These are phyloP conservation scores for Fusarium staphyleae DNA, from an alignment of 2,329 filamentous ascomycete genomes.

Conservation along the genomic window DNA sequence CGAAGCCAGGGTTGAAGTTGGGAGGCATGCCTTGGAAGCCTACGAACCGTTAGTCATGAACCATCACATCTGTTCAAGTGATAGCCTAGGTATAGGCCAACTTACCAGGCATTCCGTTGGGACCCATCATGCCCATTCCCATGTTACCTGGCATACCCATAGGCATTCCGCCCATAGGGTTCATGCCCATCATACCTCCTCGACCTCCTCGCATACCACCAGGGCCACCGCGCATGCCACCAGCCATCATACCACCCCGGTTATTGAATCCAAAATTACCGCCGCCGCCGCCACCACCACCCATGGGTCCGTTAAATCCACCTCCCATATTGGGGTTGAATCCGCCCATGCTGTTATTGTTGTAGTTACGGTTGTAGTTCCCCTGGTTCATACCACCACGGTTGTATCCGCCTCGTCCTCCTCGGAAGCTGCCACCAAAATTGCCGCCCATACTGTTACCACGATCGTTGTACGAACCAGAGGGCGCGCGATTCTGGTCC, in stretches of 20 bases:
- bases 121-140: conserved; percentile 64
- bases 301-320: conserved; percentile 59
- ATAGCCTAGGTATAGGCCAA: not conserved
- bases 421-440: conserved; percentile 61
- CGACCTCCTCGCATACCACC: conserved; percentile 57
- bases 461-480: conserved; percentile 58
- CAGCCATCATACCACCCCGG: conserved; percentile 55
- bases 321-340: conserved; percentile 57
- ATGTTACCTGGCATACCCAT: conserved; percentile 67
- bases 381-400: conserved; percentile 56
- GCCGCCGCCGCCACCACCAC: conserved; percentile 58
- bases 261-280: conserved; percentile 59
- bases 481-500: conserved; percentile 62
- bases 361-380: conserved; percentile 54
- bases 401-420: conserved; percentile 59
- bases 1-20: conserved; percentile 75
- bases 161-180: conserved; percentile 55
- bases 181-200: conserved; percentile 60
- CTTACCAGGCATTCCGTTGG: conserved; percentile 51
- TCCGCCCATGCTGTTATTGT: conserved; percentile 51
- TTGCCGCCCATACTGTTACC: conserved; percentile 52
- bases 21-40: conserved; percentile 74
- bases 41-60: conserved; percentile 40
- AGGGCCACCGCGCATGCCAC: conserved; percentile 56
- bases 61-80: not conserved